Conservation (phyloP, 768 basidiomycete species). For the Naganishia onofrii region DNA sequence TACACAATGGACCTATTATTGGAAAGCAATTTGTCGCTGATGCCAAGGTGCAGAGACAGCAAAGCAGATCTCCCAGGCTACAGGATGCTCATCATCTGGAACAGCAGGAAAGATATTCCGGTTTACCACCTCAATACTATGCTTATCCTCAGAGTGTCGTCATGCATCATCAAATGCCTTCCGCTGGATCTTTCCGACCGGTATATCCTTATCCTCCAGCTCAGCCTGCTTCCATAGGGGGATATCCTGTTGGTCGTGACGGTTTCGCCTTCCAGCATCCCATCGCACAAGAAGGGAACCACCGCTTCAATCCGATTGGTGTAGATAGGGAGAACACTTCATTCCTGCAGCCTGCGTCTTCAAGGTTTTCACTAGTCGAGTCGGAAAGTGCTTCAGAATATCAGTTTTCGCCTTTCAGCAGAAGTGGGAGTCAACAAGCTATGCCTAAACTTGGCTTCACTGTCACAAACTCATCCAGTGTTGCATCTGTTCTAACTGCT, state of each 20-base stretch:
- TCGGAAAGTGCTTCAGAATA: conserved; percentile 18
- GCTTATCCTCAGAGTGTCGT: not conserved
- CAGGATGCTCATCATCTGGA: not conserved
- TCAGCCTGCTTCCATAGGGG: not conserved
- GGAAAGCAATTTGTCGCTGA: conserved; percentile 22
- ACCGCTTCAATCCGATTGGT: not conserved
- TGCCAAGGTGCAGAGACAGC: not conserved
- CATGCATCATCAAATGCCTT: not conserved
- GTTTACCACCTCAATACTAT: not conserved
- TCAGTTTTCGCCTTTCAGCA: conserved; percentile 19
- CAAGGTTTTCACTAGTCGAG: conserved; percentile 7
- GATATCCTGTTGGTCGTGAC: not conserved
- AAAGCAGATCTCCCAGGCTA: not conserved
- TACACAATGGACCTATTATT: conserved; percentile 7
- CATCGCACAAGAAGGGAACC: not conserved
- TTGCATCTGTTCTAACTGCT: not conserved
- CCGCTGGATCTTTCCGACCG: not conserved
- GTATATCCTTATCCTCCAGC: conserved; percentile 8
- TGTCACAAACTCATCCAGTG: not conserved
- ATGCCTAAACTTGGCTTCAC: conserved; percentile 1
- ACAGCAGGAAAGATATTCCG: not conserved
- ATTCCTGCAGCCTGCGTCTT: conserved; percentile 13
- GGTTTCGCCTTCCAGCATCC: not conserved
- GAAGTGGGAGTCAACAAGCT: conserved; percentile 17
- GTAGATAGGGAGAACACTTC: not conserved